Conservation (phyloP, 2,329 filamentous ascomycete genomes). For the Clarireedia hainanense region DNA sequence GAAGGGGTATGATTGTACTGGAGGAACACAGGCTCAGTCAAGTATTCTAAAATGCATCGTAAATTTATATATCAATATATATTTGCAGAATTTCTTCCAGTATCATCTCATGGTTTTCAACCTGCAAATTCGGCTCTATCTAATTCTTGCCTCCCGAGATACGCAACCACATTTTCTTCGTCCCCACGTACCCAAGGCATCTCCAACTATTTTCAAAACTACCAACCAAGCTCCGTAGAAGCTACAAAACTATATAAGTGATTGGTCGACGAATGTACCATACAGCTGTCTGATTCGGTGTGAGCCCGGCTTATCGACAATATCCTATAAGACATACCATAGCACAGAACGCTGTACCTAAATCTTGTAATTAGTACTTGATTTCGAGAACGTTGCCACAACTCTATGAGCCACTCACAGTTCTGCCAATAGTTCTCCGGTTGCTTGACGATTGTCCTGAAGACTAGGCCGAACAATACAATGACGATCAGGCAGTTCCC, state of each 20-base stretch:
- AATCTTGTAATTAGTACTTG: background rate
- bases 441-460: too few relatives aligned
- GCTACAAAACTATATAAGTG: slow-evolving; percentile 2
- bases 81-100: background rate
- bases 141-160: background rate
- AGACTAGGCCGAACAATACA: too few relatives aligned
- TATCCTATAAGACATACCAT: background rate
- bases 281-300: background rate
- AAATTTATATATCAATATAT: background rate
- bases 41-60: background rate
- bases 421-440: too few relatives aligned
- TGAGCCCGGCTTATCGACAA: background rate
- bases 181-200: background rate
- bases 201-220: background rate
- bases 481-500: too few relatives aligned
- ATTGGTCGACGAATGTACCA: slow-evolving; percentile 2
- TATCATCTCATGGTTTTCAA: too few relatives aligned
- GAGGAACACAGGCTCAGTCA: background rate
- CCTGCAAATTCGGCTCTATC: too few relatives aligned
- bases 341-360: background rate
- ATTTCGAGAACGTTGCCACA: too few relatives aligned
- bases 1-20: background rate
- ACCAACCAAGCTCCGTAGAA: background rate
- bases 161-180: background rate
- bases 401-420: too few relatives aligned